Evolutionary conservation across 2,329 filamentous ascomycete genomes (phyloP).

Genomic region (Cryoendolithus antarcticus): DNA sequence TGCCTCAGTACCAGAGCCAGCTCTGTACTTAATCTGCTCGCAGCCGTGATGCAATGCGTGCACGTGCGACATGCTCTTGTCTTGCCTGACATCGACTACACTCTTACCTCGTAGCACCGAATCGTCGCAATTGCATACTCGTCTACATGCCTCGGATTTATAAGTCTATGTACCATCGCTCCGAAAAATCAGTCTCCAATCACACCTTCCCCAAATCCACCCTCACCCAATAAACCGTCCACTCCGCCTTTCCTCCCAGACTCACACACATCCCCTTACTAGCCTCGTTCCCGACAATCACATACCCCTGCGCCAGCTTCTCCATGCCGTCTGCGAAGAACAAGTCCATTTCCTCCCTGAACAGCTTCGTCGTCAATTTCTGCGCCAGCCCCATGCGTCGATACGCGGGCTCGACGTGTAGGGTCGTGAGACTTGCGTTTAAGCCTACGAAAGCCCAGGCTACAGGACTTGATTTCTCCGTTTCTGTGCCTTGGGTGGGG

Average conservation of each 20-base stretch:
- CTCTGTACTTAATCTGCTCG: too few relatives aligned
- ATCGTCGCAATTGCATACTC: background rate
- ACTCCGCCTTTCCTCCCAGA: slow-evolving; percentile 44
- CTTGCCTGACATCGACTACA: slow-evolving; percentile 1
- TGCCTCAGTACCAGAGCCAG: too few relatives aligned
- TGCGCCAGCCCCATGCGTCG: slow-evolving; percentile 53
- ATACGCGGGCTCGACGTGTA: slow-evolving; percentile 49
- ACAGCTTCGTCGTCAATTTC: slow-evolving; percentile 44
- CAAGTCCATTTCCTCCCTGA: slow-evolving; percentile 38
- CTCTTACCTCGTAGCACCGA: background rate
- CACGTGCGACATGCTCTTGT: background rate
- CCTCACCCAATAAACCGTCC: slow-evolving; percentile 47
- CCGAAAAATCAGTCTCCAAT: background rate
- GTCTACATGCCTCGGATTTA: too few relatives aligned
- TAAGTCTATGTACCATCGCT: background rate
- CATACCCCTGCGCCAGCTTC: slow-evolving; percentile 50
- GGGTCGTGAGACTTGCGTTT: slow-evolving; percentile 48
- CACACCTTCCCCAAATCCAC: slow-evolving; percentile 25
- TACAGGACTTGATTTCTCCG: slow-evolving; percentile 39
- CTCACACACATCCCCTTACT: slow-evolving; percentile 52
- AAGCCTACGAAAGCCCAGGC: slow-evolving; percentile 54
- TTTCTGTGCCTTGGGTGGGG: slow-evolving; percentile 19
- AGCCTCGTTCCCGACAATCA: slow-evolving; percentile 46
- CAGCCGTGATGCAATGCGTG: too few relatives aligned
- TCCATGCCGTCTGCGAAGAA: slow-evolving; percentile 27